Base-by-base conservation (phyloP, 805 yeast species). In the Lachancea sp. region DNA sequence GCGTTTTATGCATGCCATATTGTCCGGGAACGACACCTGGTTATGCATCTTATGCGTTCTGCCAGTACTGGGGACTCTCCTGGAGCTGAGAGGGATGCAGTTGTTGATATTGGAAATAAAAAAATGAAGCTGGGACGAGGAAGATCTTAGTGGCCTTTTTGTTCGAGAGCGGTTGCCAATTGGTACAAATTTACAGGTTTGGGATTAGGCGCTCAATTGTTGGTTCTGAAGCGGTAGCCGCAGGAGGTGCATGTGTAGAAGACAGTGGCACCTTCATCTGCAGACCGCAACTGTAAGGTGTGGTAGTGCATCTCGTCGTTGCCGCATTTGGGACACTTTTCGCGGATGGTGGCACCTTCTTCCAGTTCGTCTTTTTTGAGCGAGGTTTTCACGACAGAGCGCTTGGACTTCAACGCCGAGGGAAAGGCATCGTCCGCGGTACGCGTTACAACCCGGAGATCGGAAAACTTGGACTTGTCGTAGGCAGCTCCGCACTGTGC, bases 221-320 rank as follows among this genome's bases (percentile, higher is more conserved):
- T 91, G 31, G 96, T 90, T 72, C 97, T 83, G 73, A 86, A 90
- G 59, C 87, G 81, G 75, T 91, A 88, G 36, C 90, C 89, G 75
- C 99, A 93, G 35, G 77, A 70, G 1, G 95, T 83, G 72, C 99
- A 93, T 1, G 99, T 91, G 70, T 93, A 95, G 64, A 93, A 93
- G 30, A 93, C 98, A 9, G 99, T 93, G 25, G 99, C 95, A 75
- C 99, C 99, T 75, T 93, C 99, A 75, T 93, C 99, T 1, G 99
- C 99, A 44, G 96, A 85, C 70, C 99, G 81, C 57, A 93, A 75
- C 68, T 93, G 99, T 55, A 93, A 72, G 3, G 99, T 93, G 62
- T 93, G 98, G 65, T 91, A 93, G 63, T 82, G 90, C 99, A 95
- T 95, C 67, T 93, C 97, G 61, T 93, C 97, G 67, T 90, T 78